phyloP scores from a whole-genome alignment of 768 basidiomycete genomes.

The Amanita brunnescens region DNA sequence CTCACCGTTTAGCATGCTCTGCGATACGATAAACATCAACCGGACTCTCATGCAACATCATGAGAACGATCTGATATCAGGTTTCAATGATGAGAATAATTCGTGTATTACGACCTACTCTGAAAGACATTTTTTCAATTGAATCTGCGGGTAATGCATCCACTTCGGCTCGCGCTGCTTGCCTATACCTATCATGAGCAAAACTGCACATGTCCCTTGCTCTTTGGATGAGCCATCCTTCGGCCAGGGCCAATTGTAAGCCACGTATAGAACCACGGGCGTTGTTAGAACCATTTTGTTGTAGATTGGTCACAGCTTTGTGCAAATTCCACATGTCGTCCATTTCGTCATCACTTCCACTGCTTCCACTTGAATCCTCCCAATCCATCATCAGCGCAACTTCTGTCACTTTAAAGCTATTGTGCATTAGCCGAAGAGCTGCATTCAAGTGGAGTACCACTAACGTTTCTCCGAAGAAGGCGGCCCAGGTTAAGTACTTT shows the following conservation, averaged over 20 bases:
- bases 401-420: slow-evolving; percentile 66
- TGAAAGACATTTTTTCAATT: slow-evolving; percentile 61
- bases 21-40: slow-evolving; percentile 62
- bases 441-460: slow-evolving; percentile 14
- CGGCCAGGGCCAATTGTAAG: slow-evolving; percentile 54
- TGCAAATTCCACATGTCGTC: slow-evolving; percentile 46
- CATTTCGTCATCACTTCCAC: slow-evolving; percentile 41
- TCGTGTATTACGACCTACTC: slow-evolving; percentile 28
- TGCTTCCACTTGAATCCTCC: slow-evolving; percentile 50
- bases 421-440: background rate
- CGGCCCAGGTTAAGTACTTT: slow-evolving; percentile 64
- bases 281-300: slow-evolving; percentile 31
- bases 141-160: slow-evolving; percentile 37
- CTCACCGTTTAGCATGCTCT: slow-evolving; percentile 57
- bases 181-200: slow-evolving; percentile 66
- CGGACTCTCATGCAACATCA: slow-evolving; percentile 57
- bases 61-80: slow-evolving; percentile 52
- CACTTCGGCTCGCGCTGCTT: slow-evolving; percentile 58
- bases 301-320: slow-evolving; percentile 39
- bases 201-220: slow-evolving; percentile 74
- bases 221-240: slow-evolving; percentile 68
- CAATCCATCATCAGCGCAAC: slow-evolving; percentile 68
- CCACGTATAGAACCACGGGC: slow-evolving; percentile 58
- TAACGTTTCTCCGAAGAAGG: slow-evolving; percentile 64
- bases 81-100: slow-evolving; percentile 4